phyloP scores from a whole-genome alignment of 2,329 filamentous ascomycete species.

The Cladorrhinum sp. region DNA sequence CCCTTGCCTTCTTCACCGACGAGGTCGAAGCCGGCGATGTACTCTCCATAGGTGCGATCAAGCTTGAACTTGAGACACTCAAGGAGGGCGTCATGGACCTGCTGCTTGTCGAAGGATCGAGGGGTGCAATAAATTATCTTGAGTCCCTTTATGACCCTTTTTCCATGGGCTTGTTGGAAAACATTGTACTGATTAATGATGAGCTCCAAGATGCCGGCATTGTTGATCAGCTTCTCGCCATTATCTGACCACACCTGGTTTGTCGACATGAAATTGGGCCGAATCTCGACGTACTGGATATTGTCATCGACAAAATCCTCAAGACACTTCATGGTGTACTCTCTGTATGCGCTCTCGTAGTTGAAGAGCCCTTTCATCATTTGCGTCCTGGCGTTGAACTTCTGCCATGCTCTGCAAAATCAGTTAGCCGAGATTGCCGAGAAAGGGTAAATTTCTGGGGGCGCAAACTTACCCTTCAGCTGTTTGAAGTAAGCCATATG shows the following conservation, averaged over 20 bases:
- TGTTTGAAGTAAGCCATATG: slow-evolving; percentile 51
- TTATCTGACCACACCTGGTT: slow-evolving; percentile 61
- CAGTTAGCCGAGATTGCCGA: slow-evolving; percentile 11
- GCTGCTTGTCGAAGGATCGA: slow-evolving; percentile 49
- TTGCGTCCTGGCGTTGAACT: slow-evolving; percentile 66
- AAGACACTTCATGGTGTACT: slow-evolving; percentile 59
- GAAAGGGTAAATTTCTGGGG: neutral
- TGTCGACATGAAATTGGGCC: slow-evolving; percentile 63
- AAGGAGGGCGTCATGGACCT: slow-evolving; percentile 51
- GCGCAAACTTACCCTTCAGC: slow-evolving; percentile 47
- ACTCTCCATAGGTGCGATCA: slow-evolving; percentile 44
- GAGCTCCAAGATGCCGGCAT: slow-evolving; percentile 58
- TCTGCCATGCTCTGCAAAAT: slow-evolving; percentile 42
- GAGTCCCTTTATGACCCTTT: slow-evolving; percentile 56
- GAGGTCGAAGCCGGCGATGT: slow-evolving; percentile 69
- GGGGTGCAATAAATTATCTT: slow-evolving; percentile 72
- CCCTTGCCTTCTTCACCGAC: slow-evolving; percentile 66
- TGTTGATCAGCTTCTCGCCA: slow-evolving; percentile 50
- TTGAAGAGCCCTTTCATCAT: slow-evolving; percentile 72
- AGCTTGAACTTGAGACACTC: slow-evolving; percentile 62
- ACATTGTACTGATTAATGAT: slow-evolving; percentile 53
- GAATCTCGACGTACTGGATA: slow-evolving; percentile 69
- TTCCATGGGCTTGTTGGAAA: slow-evolving; percentile 40
- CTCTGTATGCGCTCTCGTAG: slow-evolving; percentile 59
- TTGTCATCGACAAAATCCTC: slow-evolving; percentile 61